Percentiles rank a stretch among this genome's conserved stretches.
Evolutionary conservation across 495 filamentous ascomycete genomes (phyloP).

Genomic region (Bombardia bombarda): DNA sequence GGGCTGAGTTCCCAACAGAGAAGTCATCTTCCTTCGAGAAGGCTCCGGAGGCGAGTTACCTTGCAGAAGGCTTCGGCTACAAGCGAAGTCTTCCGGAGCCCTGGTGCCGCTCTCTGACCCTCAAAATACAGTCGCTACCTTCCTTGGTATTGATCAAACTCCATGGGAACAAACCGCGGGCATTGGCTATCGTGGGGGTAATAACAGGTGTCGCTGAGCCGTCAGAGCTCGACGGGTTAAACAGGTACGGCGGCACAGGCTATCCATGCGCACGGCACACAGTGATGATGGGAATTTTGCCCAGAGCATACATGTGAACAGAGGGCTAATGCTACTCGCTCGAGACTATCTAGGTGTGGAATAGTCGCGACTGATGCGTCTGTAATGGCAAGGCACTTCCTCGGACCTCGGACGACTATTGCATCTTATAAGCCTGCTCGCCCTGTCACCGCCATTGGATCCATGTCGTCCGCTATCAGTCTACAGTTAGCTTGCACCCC

Average conservation of each 20-base stretch:
- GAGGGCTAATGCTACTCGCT: neutral
- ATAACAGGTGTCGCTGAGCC: neutral
- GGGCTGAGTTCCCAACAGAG: neutral
- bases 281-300: neutral
- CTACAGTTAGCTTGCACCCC: no score
- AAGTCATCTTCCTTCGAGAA: neutral
- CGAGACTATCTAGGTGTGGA: no score
- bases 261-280: neutral
- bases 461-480: no score
- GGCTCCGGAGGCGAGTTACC: neutral
- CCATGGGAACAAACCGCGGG: neutral
- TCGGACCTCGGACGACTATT: neutral
- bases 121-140: neutral
- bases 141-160: no score
- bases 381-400: neutral
- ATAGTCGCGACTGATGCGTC: no score
- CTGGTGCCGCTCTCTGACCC: neutral
- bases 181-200: neutral
- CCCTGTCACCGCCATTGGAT: no score
- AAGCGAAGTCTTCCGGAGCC: neutral
- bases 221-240: no score
- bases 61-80: neutral
- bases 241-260: neutral
- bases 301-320: neutral
- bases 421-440: neutral